Evolutionary conservation across 2,329 filamentous ascomycete species (phyloP).

Genomic region (Ascochyta clinopodiicola): DNA sequence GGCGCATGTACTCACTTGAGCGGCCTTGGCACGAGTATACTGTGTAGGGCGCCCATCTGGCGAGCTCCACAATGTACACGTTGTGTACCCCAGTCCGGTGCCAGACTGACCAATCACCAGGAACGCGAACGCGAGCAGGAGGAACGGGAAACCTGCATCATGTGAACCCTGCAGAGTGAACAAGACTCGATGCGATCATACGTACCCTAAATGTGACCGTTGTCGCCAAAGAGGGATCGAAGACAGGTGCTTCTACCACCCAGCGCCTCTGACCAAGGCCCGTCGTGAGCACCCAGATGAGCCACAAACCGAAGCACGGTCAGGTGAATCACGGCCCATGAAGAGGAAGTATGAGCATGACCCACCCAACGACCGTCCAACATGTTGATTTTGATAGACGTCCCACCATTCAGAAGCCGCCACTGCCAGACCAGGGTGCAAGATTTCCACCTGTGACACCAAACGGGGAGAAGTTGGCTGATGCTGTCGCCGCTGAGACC

Average conservation of each 20-base stretch:
- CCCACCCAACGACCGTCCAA: background rate
- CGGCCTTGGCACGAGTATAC: slow-evolving; percentile 1
- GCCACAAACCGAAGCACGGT: background rate
- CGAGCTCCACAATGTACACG: slow-evolving; percentile 7
- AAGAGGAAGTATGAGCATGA: slow-evolving; percentile 36
- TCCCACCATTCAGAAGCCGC: slow-evolving; percentile 18
- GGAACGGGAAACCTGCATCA: slow-evolving; percentile 43
- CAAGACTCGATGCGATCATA: slow-evolving; percentile 45
- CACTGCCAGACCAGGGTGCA: slow-evolving; percentile 10
- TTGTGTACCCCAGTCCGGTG: slow-evolving; percentile 7
- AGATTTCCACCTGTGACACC: slow-evolving; percentile 17
- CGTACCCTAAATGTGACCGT: slow-evolving; percentile 40
- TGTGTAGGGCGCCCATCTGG: background rate
- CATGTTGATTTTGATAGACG: slow-evolving; percentile 23
- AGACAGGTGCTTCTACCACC: slow-evolving; percentile 45
- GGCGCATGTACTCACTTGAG: background rate
- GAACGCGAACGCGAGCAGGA: slow-evolving; percentile 35
- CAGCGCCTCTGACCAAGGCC: slow-evolving; percentile 43
- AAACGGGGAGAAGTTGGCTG: slow-evolving; percentile 33
- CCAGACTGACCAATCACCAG: slow-evolving; percentile 23
- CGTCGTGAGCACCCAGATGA: slow-evolving; percentile 17
- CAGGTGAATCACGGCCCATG: slow-evolving; percentile 24
- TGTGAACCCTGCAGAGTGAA: slow-evolving; percentile 45
- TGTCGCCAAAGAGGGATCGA: slow-evolving; percentile 43
- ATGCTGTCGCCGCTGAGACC: slow-evolving; percentile 41